A percentile compares a stretch with the other conserved stretches of the same genome.
phyloP scores from a whole-genome alignment of 2,329 filamentous ascomycete species.

The Cyanodermella asteris region DNA sequence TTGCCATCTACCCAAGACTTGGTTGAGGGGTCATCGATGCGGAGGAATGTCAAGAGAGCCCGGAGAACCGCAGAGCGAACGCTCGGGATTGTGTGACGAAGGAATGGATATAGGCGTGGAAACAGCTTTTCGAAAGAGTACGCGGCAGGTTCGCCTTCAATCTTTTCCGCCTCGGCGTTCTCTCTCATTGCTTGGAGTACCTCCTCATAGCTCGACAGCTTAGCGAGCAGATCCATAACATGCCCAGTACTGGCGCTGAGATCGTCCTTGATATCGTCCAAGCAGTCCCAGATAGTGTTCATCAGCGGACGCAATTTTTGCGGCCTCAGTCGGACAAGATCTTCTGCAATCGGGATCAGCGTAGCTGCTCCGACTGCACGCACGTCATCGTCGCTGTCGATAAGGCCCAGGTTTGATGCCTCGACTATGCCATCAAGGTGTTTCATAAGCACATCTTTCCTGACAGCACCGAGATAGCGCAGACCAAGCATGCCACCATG shows the following conservation, averaged over 20 bases:
- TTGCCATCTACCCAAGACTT: constrained; percentile 85
- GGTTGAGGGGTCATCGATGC: constrained; percentile 56
- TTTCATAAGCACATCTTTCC: constrained; percentile 73
- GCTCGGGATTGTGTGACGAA: constrained; percentile 90
- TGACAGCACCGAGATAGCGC: constrained; percentile 82
- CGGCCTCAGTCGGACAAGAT: constrained; percentile 73
- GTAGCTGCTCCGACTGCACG: constrained; percentile 95
- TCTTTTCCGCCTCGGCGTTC: too few species aligned
- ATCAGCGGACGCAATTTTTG: constrained; percentile 60
- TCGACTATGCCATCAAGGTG: constrained; percentile 84
- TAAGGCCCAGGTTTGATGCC: constrained; percentile 86
- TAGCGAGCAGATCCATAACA: constrained; percentile 94
- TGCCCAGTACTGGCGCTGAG: constrained; percentile 91
- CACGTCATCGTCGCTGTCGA: constrained; percentile 83
- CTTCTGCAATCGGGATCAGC: constrained; percentile 81
- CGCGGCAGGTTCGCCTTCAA: constrained; percentile 53
- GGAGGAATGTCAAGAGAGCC: constrained; percentile 78
- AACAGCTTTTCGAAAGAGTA: constrained; percentile 85
- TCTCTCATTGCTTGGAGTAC: constrained; percentile 84
- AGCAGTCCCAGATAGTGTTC: constrained; percentile 89
- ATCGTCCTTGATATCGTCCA: constrained; percentile 92
- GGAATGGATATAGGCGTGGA: constrained; percentile 81
- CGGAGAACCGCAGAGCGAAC: constrained; percentile 85
- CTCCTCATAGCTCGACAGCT: constrained; percentile 81
- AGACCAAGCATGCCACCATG: constrained; percentile 96